Base-by-base conservation (phyloP, 148 eudicot species). In the Hydrangea macrophylla region DNA sequence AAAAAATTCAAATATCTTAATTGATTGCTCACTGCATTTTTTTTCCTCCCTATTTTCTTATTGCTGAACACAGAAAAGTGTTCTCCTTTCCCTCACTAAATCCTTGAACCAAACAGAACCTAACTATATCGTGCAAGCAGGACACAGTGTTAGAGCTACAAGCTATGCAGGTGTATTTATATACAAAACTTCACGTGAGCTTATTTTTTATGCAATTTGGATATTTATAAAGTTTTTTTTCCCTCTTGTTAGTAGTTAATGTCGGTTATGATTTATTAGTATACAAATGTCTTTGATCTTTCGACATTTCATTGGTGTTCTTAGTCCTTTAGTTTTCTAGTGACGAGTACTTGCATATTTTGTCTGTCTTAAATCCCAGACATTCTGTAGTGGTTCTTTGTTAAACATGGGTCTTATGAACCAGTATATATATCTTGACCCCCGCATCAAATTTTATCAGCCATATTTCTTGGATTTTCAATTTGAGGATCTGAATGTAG, bases 401-500 rank as follows among this genome's bases (percentile, higher is more conserved):
- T 11, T 33, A 7, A 50, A 25, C 50, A 61, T 23, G 50, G 30
- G 25, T 3, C 31, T 6, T n/a, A 23, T 48, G 30, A 61, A 25
- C 8, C 8, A 6, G 13, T 60, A 36, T n/a, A 36, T 60, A 36
- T n/a, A 36, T 35, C 37, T 23, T 22, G 30, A 37, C 30, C 37
- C 13, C 5, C 6, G n/a, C 22, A 48, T 48, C 17, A 18, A 42
- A 42, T 42, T 42, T 7, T 22, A 24, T 36, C 24, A 11, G 26
- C n/a, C 12, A 40, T 44, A 6, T 42, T 44, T 18, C 54, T 44
- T 7, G n/a, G 58, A n/a, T 65, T 23, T 56, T 6, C 26, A 54
- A 54, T 40, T 58, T 73, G 39, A 36, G 18, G 59, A 36, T 58
- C 59, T 64, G 23, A 57, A 28, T 73, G 58, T 74, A 89, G 96